Conservation (phyloP, 2,329 filamentous ascomycete genomes). For the Aspergillus sp. region DNA sequence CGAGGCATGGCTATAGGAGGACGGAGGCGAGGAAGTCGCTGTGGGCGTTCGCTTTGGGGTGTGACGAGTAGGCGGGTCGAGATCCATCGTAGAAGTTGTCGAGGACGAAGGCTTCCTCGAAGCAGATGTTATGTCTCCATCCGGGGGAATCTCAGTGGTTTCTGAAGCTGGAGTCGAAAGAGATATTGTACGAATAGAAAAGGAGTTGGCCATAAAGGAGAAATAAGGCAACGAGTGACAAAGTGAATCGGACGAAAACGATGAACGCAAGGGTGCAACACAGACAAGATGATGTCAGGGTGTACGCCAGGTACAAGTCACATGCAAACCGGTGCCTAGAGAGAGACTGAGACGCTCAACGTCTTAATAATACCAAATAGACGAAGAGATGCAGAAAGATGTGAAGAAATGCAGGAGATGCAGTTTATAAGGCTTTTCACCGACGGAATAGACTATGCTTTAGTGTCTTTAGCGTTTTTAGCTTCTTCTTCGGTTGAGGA, state of each 20-base stretch:
- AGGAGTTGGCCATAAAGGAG: slow-evolving; percentile 2
- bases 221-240: too few species aligned
- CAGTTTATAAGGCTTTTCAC: slow-evolving; percentile 7
- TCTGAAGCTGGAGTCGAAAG: slow-evolving; percentile 7
- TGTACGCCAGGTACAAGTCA: background rate
- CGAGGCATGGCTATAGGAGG: slow-evolving; percentile 11
- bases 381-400: too few species aligned
- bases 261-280: too few species aligned
- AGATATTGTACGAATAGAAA: background rate
- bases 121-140: slow-evolving; percentile 2
- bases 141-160: slow-evolving; percentile 11
- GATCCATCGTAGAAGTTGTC: background rate
- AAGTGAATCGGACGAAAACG: too few species aligned
- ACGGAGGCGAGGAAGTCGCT: slow-evolving; percentile 26
- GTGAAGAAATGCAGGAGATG: slow-evolving; percentile 2
- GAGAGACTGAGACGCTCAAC: background rate
- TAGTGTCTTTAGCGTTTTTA: background rate
- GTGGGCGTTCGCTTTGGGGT: slow-evolving; percentile 16
- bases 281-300: too few species aligned
- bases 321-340: background rate
- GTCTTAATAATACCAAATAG: background rate
- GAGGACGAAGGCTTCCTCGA: background rate
- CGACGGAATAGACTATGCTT: background rate
- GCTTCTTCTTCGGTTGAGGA: background rate
- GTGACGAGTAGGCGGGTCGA: slow-evolving; percentile 2